These are phyloP conservation scores for Volvox reticuliferus DNA, from an alignment of 139 green algal species.

Conservation along the genomic window DNA sequence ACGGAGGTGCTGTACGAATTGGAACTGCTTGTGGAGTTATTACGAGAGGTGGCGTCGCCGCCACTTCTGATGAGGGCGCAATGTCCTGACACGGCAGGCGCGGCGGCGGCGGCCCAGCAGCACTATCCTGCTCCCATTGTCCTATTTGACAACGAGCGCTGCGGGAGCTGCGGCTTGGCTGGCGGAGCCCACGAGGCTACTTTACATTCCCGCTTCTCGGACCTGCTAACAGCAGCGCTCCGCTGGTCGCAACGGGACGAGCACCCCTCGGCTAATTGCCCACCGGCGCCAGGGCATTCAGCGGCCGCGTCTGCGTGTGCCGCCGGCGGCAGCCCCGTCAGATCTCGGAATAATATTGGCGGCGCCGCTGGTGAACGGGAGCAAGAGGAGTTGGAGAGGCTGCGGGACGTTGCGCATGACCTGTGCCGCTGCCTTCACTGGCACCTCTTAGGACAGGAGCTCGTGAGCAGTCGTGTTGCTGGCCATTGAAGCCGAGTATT, in stretches of 20 bases:
- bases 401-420: not conserved
- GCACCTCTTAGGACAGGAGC: slow-evolving; percentile 1
- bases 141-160: not conserved
- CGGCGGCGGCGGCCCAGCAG: not conserved
- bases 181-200: not conserved
- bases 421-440: not conserved
- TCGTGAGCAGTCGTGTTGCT: too few species aligned
- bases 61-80: not conserved
- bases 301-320: too few species aligned
- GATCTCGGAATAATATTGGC: not conserved
- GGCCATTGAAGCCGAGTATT: too few species aligned
- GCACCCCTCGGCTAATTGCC: not conserved
- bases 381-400: not conserved
- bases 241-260: not conserved
- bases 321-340: not conserved
- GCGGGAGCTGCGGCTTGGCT: not conserved
- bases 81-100: not conserved
- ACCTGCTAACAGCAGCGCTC: not conserved
- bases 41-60: not conserved
- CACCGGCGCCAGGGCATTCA: not conserved
- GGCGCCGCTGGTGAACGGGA: not conserved
- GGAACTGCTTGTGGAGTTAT: slow-evolving; percentile 3
- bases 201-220: not conserved
- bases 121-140: not conserved
- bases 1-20: slow-evolving; percentile 38